Base-by-base conservation (phyloP, 2,329 filamentous ascomycete genomes). In the Fusarium austroafricanum region DNA sequence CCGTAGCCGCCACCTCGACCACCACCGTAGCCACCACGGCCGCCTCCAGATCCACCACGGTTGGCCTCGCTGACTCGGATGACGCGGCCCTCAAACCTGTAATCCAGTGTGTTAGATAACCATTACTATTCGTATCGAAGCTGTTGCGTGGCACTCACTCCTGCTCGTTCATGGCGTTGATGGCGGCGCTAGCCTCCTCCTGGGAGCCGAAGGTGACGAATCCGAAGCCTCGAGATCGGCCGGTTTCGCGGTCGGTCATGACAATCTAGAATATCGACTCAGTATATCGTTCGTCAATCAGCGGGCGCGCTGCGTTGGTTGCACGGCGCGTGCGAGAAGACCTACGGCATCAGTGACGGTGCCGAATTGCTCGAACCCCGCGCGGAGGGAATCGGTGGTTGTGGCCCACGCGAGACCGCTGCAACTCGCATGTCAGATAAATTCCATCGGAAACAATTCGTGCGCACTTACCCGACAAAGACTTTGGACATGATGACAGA, bases 321-420 rank as follows among this genome's bases (percentile, higher is more conserved):
- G 21, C 21, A 6, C 21, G 21, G 4, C 21, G 21, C 7, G 26
- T 8, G 7, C 6, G 26, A 26, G 9, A 35, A 14, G 17, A n/a
- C 33, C 37, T 31, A 55, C 52, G 15, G 52, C 52, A 23, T 55
- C 52, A 49, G 52, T 55, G 18, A 55, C 44, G 31, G 50, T 21
- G n/a, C 52, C 52, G 20, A 50, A 51, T 15, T 39, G 11, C n/a
- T 20, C 15, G 52, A 55, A 55, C 15, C 17, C 21, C 31, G 18
- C 18, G 9, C 44, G 52, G 33, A 55, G 52, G 20, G 43, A 4
- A 11, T 55, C 44, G 18, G 33, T 50, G 18, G 23, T 51, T 29
- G 52, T 51, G 43, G 17, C 38, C 52, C 52, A 55, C 14, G 52
- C 23, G 17, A 55, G 52, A 44, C 52, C 52, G 44, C 52, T 55